These are phyloP conservation scores for Tolypocladium pustulatum DNA, from an alignment of 2,329 filamentous ascomycete species.

Conservation along the genomic window DNA sequence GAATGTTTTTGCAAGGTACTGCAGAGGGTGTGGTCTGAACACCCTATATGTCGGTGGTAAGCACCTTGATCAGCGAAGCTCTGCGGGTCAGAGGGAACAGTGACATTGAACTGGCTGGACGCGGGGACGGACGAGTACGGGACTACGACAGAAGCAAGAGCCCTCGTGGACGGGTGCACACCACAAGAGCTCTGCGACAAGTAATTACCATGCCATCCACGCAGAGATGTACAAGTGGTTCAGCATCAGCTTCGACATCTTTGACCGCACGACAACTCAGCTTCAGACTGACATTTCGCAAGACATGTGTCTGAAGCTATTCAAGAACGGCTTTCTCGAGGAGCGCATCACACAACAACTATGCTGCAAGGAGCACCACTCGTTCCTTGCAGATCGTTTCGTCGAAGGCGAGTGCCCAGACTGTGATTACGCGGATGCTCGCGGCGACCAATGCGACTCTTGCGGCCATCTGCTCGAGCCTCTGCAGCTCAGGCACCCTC, in stretches of 20 bases:
- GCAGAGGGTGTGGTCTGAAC: conserved; percentile 66
- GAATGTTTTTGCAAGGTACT: conserved; percentile 76
- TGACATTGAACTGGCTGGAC: neutral
- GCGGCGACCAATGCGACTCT: conserved; percentile 65
- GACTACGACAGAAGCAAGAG: conserved; percentile 94
- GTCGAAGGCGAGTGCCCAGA: conserved; percentile 71
- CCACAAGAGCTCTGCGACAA: conserved; percentile 82
- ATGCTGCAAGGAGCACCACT: conserved; percentile 70
- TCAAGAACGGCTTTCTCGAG: conserved; percentile 78
- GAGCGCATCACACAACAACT: conserved; percentile 83
- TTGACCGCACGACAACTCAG: conserved; percentile 83
- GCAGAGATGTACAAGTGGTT: conserved; percentile 94
- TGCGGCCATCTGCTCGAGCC: conserved; percentile 65
- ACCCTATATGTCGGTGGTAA: conserved; percentile 70
- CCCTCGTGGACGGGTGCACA: conserved; percentile 74
- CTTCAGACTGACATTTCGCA: conserved; percentile 91
- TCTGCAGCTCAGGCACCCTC: conserved; percentile 68
- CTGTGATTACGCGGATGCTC: conserved; percentile 60
- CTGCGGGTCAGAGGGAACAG: neutral
- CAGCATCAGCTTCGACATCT: conserved; percentile 87
- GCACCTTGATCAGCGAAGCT: neutral
- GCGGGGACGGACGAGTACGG: conserved; percentile 71
- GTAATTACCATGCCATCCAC: conserved; percentile 89
- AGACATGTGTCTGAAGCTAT: conserved; percentile 74
- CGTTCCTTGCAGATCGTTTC: conserved; percentile 74